Percentiles rank a stretch among this genome's conserved stretches.
These are phyloP conservation scores for Aspergillus candidus DNA, from an alignment of 2,329 filamentous ascomycete genomes.

Conservation along the genomic window DNA sequence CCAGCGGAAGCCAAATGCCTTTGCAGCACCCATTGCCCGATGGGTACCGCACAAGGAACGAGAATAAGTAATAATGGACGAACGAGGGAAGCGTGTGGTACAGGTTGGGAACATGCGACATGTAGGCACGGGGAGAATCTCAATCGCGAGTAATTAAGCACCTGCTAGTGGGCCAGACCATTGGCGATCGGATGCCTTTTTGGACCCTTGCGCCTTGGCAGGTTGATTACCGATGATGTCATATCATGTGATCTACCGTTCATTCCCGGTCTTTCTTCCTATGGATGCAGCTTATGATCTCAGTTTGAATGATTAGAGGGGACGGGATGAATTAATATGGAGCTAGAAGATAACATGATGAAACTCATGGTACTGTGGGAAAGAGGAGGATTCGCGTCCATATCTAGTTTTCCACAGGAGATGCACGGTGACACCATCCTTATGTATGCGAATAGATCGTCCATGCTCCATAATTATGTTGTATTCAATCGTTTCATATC, in stretches of 20 bases:
- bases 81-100: constrained; percentile 3
- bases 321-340: background rate
- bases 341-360: too few relatives aligned
- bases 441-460: too few relatives aligned
- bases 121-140: too few relatives aligned
- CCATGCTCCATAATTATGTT: too few relatives aligned
- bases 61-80: background rate
- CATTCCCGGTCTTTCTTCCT: too few relatives aligned
- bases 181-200: constrained; percentile 7
- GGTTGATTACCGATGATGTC: constrained; percentile 18
- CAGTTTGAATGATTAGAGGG: too few relatives aligned
- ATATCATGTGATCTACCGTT: constrained; percentile 18
- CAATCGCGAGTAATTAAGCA: too few relatives aligned
- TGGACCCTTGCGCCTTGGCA: background rate
- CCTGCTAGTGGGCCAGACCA: constrained; percentile 12
- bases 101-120: background rate
- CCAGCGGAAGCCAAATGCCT: constrained; percentile 29
- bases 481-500: too few relatives aligned
- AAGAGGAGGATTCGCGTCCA: too few relatives aligned
- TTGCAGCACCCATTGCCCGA: constrained; percentile 31
- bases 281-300: background rate
- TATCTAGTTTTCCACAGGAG: too few relatives aligned
- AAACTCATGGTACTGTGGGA: too few relatives aligned
- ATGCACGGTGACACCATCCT: too few relatives aligned
- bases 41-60: constrained; percentile 17